phyloP scores from a whole-genome alignment of 192 early-diverging fungal species.

The Entomortierella lignicola region DNA sequence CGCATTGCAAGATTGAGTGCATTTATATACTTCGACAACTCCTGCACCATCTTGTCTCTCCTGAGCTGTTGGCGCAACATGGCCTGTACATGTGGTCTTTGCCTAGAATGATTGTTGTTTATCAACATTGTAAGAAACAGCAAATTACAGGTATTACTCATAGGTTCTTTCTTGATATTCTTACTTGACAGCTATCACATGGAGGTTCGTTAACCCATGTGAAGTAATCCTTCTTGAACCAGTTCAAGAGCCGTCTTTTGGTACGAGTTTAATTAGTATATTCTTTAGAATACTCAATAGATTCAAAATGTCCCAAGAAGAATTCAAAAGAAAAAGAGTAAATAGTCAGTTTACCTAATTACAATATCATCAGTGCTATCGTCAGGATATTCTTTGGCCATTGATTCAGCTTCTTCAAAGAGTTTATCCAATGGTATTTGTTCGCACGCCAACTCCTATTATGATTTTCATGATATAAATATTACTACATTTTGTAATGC shows the following conservation, averaged over 20 bases:
- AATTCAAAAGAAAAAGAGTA: too few species aligned
- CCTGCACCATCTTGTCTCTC: slow-evolving; percentile 56
- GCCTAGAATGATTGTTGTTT: too few species aligned
- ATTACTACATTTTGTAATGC: not conserved
- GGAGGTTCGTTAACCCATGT: slow-evolving; percentile 61
- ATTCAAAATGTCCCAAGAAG: not conserved
- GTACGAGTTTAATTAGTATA: too few species aligned
- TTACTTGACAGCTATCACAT: slow-evolving; percentile 56
- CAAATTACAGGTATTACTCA: too few species aligned
- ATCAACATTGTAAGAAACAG: too few species aligned
- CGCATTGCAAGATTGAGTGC: slow-evolving; percentile 40
- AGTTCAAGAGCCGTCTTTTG: slow-evolving; percentile 55
- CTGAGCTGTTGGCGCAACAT: slow-evolving; percentile 38
- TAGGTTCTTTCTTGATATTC: not conserved
- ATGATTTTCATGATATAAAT: not conserved
- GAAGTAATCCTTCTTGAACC: slow-evolving; percentile 69
- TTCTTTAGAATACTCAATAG: not conserved
- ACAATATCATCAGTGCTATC: slow-evolving; percentile 39
- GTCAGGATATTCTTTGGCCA: slow-evolving; percentile 42
- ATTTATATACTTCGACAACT: slow-evolving; percentile 56
- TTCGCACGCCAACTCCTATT: slow-evolving; percentile 59
- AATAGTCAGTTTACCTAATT: too few species aligned
- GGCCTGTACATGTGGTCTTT: slow-evolving; percentile 24
- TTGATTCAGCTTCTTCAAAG: slow-evolving; percentile 55
- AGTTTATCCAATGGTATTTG: slow-evolving; percentile 54